phyloP scores from a whole-genome alignment of 805 yeast species.

The Wickerhamiella brachini region DNA sequence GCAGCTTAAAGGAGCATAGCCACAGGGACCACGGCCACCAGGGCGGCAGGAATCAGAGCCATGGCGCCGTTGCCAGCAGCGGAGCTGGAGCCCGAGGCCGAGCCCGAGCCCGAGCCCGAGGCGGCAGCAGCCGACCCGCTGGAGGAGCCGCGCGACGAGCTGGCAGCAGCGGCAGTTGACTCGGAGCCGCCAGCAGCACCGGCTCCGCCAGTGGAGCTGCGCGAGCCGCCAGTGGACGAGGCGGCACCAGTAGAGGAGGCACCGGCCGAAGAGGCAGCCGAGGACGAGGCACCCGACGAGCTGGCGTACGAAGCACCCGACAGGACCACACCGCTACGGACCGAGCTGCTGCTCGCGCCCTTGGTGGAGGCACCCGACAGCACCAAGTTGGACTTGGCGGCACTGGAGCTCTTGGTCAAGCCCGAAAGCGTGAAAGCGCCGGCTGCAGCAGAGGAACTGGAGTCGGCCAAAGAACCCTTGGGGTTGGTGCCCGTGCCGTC shows the following conservation, averaged over 20 bases:
- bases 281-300: constrained; percentile 10
- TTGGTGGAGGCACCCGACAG: constrained; percentile 9
- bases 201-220: constrained; percentile 2
- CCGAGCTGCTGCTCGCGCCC: constrained; percentile 5
- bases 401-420: constrained; percentile 14
- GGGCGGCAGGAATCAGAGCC: constrained; percentile 1
- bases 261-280: constrained; percentile 7
- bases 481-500: constrained; percentile 53
- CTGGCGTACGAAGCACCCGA: constrained; percentile 6
- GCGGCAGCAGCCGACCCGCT: constrained; percentile 1
- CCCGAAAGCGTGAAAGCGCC: constrained; percentile 4
- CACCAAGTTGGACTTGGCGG: constrained; percentile 9
- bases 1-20: constrained; percentile 8
- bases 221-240: constrained; percentile 5
- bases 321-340: constrained; percentile 8
- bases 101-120: constrained; percentile 5
- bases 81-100: constrained; percentile 5
- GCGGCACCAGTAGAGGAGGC: constrained; percentile 4
- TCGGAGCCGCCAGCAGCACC: constrained; percentile 6
- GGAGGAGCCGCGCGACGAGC: constrained; percentile 2
- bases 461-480: constrained; percentile 15
- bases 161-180: background rate
- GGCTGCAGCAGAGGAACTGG: constrained; percentile 8
- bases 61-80: constrained; percentile 3
- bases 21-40: constrained; percentile 8